A percentile compares a stretch with the other conserved stretches of the same genome.
Conservation (phyloP, 306 rosid genomes). For the Citrullus colocynthis region DNA sequence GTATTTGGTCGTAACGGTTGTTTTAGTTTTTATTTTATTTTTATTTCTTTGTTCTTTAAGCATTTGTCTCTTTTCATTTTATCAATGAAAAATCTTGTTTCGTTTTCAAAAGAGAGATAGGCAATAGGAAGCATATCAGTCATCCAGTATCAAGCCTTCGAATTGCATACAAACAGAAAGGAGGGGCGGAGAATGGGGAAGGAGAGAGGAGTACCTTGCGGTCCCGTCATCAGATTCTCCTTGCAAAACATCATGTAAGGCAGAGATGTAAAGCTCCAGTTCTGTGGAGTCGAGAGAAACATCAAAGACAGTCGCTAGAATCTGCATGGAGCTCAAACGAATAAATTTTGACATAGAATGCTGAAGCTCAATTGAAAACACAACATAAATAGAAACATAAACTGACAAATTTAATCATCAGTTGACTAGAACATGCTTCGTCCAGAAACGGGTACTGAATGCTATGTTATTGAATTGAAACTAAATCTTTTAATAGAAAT, state of each 20-base stretch:
- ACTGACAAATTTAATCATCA: background rate
- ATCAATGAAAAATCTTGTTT: no score
- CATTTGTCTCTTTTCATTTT: no score
- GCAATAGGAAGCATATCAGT: background rate
- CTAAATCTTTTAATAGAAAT: background rate
- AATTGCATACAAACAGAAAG: background rate
- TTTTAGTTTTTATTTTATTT: no score
- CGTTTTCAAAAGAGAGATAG: background rate
- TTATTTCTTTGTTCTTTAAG: no score
- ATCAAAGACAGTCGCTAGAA: conserved; percentile 54
- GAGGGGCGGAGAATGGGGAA: background rate
- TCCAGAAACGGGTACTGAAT: background rate
- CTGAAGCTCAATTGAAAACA: background rate
- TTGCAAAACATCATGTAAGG: conserved; percentile 57
- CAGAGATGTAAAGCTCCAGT: conserved; percentile 54
- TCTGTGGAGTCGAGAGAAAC: conserved; percentile 46
- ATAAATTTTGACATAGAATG: background rate
- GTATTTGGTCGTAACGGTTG: no score
- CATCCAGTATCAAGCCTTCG: background rate
- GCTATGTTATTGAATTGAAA: background rate
- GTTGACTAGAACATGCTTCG: background rate
- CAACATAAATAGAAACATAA: background rate
- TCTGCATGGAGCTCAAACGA: conserved; percentile 31
- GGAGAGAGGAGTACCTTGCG: conserved; percentile 40
- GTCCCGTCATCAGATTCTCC: conserved; percentile 42